These are phyloP conservation scores for Picochlorum sp. DNA, from an alignment of 139 green algal species.

Conservation along the genomic window DNA sequence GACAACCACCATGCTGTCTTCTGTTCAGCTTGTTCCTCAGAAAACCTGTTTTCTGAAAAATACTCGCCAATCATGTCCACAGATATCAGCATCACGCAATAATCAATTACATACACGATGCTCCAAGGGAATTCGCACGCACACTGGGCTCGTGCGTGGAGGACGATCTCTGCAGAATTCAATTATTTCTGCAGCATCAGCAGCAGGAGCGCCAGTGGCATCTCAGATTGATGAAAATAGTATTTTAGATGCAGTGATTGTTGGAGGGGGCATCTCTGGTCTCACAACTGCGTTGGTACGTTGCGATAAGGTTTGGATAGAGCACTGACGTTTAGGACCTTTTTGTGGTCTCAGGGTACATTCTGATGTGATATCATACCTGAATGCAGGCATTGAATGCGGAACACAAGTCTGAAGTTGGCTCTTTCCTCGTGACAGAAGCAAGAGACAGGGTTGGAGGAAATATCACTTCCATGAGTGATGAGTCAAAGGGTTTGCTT, in stretches of 20 bases:
- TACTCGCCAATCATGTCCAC: not conserved
- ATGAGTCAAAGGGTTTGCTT: slow-evolving; percentile 63
- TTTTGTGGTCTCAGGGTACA: not conserved
- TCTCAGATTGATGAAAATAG: slow-evolving; percentile 9
- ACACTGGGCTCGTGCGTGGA: not conserved
- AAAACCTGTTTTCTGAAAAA: not conserved
- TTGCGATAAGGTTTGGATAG: slow-evolving; percentile 3
- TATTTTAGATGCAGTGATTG: slow-evolving; percentile 28
- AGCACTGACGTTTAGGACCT: not conserved
- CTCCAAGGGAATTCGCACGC: not conserved
- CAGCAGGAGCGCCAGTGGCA: not conserved
- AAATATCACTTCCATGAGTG: slow-evolving; percentile 85
- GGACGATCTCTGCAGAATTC: not conserved
- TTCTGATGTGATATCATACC: not conserved
- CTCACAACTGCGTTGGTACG: slow-evolving; percentile 49
- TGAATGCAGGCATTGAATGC: slow-evolving; percentile 48
- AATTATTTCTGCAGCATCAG: not conserved
- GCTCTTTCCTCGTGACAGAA: slow-evolving; percentile 87
- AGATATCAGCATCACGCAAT: not conserved
- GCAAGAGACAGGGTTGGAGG: slow-evolving; percentile 89
- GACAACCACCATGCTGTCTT: too few species aligned
- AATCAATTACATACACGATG: not conserved
- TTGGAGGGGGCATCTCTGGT: slow-evolving; percentile 38
- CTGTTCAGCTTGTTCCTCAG: too few species aligned
- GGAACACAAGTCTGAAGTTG: slow-evolving; percentile 41